Evolutionary conservation across 345 rosid genomes (phyloP), one percentile per base, ranked within the genome.

Genomic region (rapeseed (Brassica napus)): DNA sequence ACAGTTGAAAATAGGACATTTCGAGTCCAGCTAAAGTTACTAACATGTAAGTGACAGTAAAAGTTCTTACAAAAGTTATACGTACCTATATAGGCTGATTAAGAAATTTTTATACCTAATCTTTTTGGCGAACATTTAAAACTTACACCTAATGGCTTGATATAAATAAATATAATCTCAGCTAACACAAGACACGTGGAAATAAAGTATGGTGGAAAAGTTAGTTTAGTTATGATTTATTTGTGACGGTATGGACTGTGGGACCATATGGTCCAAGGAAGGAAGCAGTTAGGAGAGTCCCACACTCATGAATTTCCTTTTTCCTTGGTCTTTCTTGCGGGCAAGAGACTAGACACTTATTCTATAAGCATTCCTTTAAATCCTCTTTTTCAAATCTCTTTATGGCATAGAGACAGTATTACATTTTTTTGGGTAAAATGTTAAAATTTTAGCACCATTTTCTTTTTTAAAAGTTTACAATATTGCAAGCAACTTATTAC

Each of bases 311-410:
- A 63, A 62, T 74, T 65, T 64, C 72, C 44, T 63, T 75, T 61
- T 74, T 73, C 54, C 44, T 69, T 68, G 74, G 69, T 80, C 61
- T 74, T 69, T 75, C 83, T 74, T 80, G 79, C 66, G 71, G 75
- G 75, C 58, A 73, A 18, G 24, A 37, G 49, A 35, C 26, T 49
- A 42, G 8, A 68, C 67, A 69, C 23, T 74, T 74, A 52, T 72
- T 74, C 60, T 37, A 69, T 32, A 52, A 3, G 4, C 69, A 74
- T 68, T 60, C 77, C 35, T 21, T 74, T 15, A 15, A 15, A 68
- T 49, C 47, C 63, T 26, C 28, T 72, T 71, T 73, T 42, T n/a
- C 64, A 6, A 24, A 34, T 4, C 32, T n/a, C 16, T 77, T 65
- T 39, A 42, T 65, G 34, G 49, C 37, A 55, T 32, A 49, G 7